Evolutionary conservation across 345 rosid genomes (phyloP), one percentile per base, ranked within the genome.

Genomic region (Populus davidiana): DNA sequence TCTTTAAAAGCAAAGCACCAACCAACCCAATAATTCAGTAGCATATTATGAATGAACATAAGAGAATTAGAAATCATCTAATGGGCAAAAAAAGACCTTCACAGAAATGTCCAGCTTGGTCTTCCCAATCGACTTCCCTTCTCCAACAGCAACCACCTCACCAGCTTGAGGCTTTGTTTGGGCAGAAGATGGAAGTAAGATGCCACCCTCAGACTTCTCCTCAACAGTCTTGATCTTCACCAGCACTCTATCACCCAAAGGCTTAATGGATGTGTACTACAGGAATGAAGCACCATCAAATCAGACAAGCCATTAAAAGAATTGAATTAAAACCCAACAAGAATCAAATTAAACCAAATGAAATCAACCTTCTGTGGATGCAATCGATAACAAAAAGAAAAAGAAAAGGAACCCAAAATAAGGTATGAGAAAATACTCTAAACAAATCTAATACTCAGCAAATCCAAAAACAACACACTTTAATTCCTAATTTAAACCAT

Each of bases 101-200:
- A 96, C 84, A 61, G 72, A 74, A 61, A 87, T 71, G 6, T 87
- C 91, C 74, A 93, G 9, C 74, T 89, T 92, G 64, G 73, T 79
- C 66, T 90, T 86, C 78, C 97, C 96, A 72, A 89, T 62, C 6
- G 93, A 75, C 86, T 83, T 92, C 29, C 99, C 98, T 84, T 94
- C 93, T 27, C 99, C 99, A 38, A 91, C 89, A 61, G 94, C 98
- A 49, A 96, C 90, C 8, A 96, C 98, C 80, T 94, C 98, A 71
- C 99, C 99, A 41, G 88, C 91, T 79, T 96, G 97, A 72, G 98
- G 94, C 80, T 94, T 96, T 21, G 92, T 71, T 76, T 91, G 98
- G 50, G 97, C 99, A 3, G 94, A 78, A 5, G 91, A 70, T 20
- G 97, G 99, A 54, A 94, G 97, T 75, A 96, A 84, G 79, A 94